Base-by-base conservation (phyloP, 2,329 filamentous ascomycete species). In the Penicillium capsulatum region DNA sequence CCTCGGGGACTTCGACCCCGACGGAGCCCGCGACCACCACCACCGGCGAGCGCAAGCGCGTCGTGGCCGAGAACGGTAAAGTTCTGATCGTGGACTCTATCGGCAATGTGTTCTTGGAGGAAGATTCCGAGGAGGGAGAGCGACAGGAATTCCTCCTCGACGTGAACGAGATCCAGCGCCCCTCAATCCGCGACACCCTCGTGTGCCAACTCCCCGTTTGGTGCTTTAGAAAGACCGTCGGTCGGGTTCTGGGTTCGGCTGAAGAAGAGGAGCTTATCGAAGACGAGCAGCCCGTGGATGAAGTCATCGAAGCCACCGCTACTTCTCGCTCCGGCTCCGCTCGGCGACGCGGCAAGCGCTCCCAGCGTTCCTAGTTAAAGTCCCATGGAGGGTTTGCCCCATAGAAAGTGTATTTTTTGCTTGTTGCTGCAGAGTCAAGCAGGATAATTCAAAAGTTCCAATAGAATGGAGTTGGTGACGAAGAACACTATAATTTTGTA, bases 51-150 rank as follows among this genome's bases (percentile, higher is more conserved):
- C 87, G 87, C 69, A 94, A 91, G 75, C 78, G 87, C 24, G 87
- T 97, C 11, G 80, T 90, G 17, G 91, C 90, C 2, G 85, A 95
- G 72, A 98, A 98, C 57, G 92, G 92, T 52, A 98, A 97, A 72
- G 76, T 94, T 1, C 73, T 98, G 26, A 83, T 98, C 40, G 92
- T 98, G 3, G 91, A 98, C 66, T 87, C 86, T 1, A 73, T 84
- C 7, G 92, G 92, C 17, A 89, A 96, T 55, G 92, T 98, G 9
- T 98, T 87, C 60, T 74, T 98, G n/a, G 90, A 97, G 66, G 86
- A 94, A 60, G 78, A 87, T 55, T 87, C 88, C 36, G 89, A 90
- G 52, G 87, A 96, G 16, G 92, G 92, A 37, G 80, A 86, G 39
- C 77, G 80, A 20, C 79, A 85, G 52, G 87, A 96, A 61, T 94